phyloP scores from a whole-genome alignment of 345 rosid species.

The Salix brachista region DNA sequence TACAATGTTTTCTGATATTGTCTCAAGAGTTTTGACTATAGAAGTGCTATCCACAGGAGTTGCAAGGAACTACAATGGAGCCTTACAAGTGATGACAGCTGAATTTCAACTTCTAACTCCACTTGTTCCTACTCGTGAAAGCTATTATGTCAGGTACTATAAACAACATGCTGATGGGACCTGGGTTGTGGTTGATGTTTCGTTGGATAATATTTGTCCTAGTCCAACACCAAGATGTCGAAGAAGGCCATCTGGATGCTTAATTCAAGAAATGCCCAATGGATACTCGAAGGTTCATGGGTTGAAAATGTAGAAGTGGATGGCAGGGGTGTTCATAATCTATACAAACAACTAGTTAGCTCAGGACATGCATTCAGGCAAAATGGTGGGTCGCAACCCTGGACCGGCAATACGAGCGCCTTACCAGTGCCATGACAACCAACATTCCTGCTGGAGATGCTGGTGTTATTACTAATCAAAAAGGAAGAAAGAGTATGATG shows the following conservation, averaged over 20 bases:
- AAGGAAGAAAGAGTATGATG: constrained; percentile 67
- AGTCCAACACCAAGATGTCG: constrained; percentile 48
- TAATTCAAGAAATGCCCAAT: constrained; percentile 70
- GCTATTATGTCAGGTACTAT: constrained; percentile 67
- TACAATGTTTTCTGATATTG: constrained; percentile 58
- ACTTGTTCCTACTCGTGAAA: constrained; percentile 70
- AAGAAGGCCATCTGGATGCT: constrained; percentile 85
- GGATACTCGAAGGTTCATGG: constrained; percentile 91
- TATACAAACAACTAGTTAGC: constrained; percentile 58
- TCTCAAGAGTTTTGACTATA: constrained; percentile 59
- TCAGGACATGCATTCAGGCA: constrained; percentile 83
- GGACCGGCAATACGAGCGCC: constrained; percentile 76
- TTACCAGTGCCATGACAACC: constrained; percentile 62
- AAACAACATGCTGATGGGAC: constrained; percentile 67
- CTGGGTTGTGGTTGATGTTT: constrained; percentile 95
- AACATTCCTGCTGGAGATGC: constrained; percentile 48
- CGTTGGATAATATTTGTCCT: constrained; percentile 65
- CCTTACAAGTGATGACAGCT: constrained; percentile 83
- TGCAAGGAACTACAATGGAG: constrained; percentile 65
- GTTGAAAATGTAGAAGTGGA: constrained; percentile 89
- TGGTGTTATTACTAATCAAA: constrained; percentile 56
- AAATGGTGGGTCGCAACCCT: constrained; percentile 85
- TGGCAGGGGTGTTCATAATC: constrained; percentile 56
- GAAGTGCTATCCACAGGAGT: constrained; percentile 61
- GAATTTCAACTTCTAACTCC: constrained; percentile 80